Percentiles rank a stretch among this genome's conserved stretches.
These are phyloP conservation scores for Wakefieldia striispora DNA, from an alignment of 768 basidiomycete genomes.

Conservation along the genomic window DNA sequence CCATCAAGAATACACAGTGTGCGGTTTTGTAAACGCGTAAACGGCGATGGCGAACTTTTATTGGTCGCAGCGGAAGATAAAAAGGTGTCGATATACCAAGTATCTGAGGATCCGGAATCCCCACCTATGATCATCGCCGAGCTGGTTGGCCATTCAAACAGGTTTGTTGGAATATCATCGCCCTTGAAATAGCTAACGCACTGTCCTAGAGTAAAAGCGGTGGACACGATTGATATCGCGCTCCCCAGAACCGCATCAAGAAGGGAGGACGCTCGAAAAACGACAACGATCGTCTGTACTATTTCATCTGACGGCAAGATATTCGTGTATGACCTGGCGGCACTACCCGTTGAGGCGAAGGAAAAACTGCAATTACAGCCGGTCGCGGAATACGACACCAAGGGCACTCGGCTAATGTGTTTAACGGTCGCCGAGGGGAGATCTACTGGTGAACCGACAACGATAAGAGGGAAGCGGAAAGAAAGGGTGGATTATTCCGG, in stretches of 20 bases:
- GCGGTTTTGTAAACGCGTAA: constrained; percentile 64
- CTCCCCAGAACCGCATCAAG: constrained; percentile 38
- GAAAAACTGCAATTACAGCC: constrained; percentile 45
- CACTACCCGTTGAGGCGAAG: constrained; percentile 36
- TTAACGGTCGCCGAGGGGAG: constrained; percentile 55
- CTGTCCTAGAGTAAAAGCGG: constrained; percentile 67
- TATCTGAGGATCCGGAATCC: constrained; percentile 44
- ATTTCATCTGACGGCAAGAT: constrained; percentile 90
- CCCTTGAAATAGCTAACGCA: not conserved
- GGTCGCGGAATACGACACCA: constrained; percentile 73
- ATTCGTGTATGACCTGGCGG: constrained; percentile 68
- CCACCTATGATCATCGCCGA: constrained; percentile 63
- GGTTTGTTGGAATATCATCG: constrained; percentile 45
- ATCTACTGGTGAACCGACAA: constrained; percentile 11
- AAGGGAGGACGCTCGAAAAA: constrained; percentile 22
- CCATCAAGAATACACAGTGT: constrained; percentile 83
- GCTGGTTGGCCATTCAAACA: constrained; percentile 80
- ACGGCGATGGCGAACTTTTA: constrained; percentile 62
- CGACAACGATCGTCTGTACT: constrained; percentile 68
- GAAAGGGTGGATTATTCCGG: constrained; percentile 23
- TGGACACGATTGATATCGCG: constrained; percentile 63
- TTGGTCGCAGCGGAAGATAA: constrained; percentile 90
- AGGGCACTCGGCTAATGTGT: constrained; percentile 84
- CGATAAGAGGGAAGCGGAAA: constrained; percentile 37
- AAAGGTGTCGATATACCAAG: constrained; percentile 74